Evolutionary conservation across 352 stramenopile species (phyloP).

Genomic region (Thraustotheca clavata): DNA sequence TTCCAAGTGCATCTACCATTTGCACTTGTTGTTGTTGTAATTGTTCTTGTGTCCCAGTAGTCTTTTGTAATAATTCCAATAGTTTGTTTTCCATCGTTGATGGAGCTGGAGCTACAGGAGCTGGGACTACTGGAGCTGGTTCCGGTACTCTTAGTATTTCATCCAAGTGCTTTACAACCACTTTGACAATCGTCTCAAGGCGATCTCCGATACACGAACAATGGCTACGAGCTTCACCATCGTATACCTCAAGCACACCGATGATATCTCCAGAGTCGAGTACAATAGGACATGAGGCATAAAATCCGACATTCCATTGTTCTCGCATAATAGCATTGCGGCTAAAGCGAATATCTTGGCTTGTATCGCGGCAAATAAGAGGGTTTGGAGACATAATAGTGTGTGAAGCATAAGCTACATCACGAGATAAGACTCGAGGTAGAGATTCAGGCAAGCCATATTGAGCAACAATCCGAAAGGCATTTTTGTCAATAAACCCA

Average conservation of each 20-base stretch:
- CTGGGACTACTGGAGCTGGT: background rate
- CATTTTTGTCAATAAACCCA: slow-evolving; percentile 50
- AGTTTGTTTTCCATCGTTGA: slow-evolving; percentile 57
- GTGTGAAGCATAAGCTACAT: slow-evolving; percentile 50
- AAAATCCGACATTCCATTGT: slow-evolving; percentile 44
- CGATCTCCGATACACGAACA: slow-evolving; percentile 57
- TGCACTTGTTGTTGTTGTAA: slow-evolving; percentile 67
- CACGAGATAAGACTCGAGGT: slow-evolving; percentile 27
- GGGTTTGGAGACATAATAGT: slow-evolving; percentile 50
- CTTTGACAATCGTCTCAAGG: slow-evolving; percentile 63
- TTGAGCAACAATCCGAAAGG: slow-evolving; percentile 45
- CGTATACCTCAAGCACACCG: slow-evolving; percentile 63
- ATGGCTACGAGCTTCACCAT: slow-evolving; percentile 36
- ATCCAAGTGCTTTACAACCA: slow-evolving; percentile 64
- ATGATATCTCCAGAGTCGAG: slow-evolving; percentile 62
- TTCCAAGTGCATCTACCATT: slow-evolving; percentile 70
- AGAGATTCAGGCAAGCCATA: slow-evolving; percentile 32
- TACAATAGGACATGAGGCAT: slow-evolving; percentile 69
- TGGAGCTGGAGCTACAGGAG: background rate
- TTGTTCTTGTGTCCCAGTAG: slow-evolving; percentile 70
- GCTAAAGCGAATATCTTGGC: slow-evolving; percentile 52
- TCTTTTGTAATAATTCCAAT: slow-evolving; percentile 69
- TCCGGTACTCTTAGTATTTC: slow-evolving; percentile 38
- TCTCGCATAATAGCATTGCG: slow-evolving; percentile 51
- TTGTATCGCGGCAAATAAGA: slow-evolving; percentile 60